Evolutionary conservation across 768 basidiomycete genomes (phyloP), one percentile per base, ranked within the genome.

Genomic region (Tubosaeta sp.): DNA sequence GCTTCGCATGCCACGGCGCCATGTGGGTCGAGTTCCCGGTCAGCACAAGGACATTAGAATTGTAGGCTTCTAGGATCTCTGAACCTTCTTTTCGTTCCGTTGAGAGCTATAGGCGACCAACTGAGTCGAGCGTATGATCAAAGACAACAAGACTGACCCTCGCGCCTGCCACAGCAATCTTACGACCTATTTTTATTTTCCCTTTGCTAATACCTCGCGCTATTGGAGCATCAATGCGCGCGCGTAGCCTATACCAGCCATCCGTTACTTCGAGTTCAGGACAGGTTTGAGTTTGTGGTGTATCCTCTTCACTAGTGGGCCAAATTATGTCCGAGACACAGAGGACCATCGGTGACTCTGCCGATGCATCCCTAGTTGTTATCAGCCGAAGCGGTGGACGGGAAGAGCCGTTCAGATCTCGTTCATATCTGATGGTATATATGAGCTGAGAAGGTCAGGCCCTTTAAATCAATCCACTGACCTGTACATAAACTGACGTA

Each of bases 211-310:
- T 69, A 2, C 90, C 94, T 39, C 86, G 78, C 3, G 76, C 76
- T 19, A 99, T 73, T 3, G 87, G 79, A 18, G 71, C 69, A 67
- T 98, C 96, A 12, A 90, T 74, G 41, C 76, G 76, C 0, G 92
- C 89, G 13, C 83, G 81, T 7, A 98, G 73, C 25, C 84, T 73
- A 61, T 99, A 99, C 96, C 96, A 99, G 13, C 96, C 96, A 63
- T 99, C 96, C 1, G 93, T 94, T n/a, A 98, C 71, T 68, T 97
- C 96, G 6, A 99, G 69, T 56, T 84, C 80, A 0, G 85, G 79
- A 58, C 75, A 68, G 3, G 72, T 62, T 21, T 71, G 71, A 24
- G 68, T 59, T 5, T 71, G 59, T 18, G 67, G 45, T 4, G 72
- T 71, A 27, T 76, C 70, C 1, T 76, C 71, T 22, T 70, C 66